Conservation (phyloP, 805 yeast species). For the Pichia californica region DNA sequence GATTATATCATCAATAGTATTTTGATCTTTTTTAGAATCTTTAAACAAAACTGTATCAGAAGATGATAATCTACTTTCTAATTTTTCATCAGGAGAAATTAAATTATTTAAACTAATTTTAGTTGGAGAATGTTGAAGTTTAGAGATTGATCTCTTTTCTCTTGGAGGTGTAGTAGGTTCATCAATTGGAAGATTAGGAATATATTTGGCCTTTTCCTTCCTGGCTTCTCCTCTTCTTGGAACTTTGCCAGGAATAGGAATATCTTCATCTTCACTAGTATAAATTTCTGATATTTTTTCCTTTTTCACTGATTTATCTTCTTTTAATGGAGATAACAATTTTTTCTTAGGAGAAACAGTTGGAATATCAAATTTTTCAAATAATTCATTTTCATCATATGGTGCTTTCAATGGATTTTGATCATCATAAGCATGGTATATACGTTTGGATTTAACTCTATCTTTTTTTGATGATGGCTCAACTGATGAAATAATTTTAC, state of each 20-base stretch:
- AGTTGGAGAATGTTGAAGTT: conserved; percentile 15
- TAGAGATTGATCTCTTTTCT: conserved; percentile 5
- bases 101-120: conserved; percentile 18
- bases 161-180: conserved; percentile 2
- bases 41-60: conserved; percentile 1
- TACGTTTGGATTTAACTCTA: neutral
- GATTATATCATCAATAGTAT: conserved; percentile 18
- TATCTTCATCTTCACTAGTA: neutral
- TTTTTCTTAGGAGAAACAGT: neutral
- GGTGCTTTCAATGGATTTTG: conserved; percentile 3
- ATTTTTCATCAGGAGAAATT: conserved; percentile 20
- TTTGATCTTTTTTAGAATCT: neutral
- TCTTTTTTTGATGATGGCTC: conserved; percentile 1
- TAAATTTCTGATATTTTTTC: neutral
- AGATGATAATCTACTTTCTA: neutral
- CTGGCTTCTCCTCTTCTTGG: conserved; percentile 10
- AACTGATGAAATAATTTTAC: neutral
- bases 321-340: neutral
- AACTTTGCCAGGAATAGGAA: conserved; percentile 4
- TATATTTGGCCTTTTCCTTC: conserved; percentile 7
- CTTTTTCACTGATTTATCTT: neutral
- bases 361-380: conserved; percentile 12
- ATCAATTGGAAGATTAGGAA: conserved; percentile 11
- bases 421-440: conserved; percentile 2
- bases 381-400: conserved; percentile 10